Evolutionary conservation across 768 basidiomycete species (phyloP).

Genomic region (Tylopilus intermedius): DNA sequence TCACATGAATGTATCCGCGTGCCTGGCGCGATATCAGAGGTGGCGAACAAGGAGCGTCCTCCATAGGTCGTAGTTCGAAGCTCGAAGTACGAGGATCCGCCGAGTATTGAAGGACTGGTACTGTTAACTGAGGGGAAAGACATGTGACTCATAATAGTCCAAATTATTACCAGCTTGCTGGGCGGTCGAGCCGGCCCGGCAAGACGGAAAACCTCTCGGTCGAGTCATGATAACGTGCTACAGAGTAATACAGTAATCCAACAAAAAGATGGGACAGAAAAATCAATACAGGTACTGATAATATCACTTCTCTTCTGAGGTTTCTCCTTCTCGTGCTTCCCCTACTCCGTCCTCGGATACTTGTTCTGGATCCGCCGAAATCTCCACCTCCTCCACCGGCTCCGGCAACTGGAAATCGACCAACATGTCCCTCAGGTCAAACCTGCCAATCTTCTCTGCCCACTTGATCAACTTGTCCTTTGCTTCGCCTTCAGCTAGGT

Average conservation of each 20-base stretch:
- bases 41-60: constrained; percentile 52
- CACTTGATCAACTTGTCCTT: constrained; percentile 15
- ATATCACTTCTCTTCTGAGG: constrained; percentile 3
- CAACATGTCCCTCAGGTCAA: constrained; percentile 22
- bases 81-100: constrained; percentile 14
- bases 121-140: not conserved
- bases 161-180: not conserved
- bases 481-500: constrained; percentile 14
- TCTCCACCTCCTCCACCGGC: constrained; percentile 9
- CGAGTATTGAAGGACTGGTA: not conserved
- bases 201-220: not conserved
- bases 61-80: constrained; percentile 39
- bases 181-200: no score
- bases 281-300: not conserved
- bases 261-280: not conserved
- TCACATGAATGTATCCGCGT: constrained; percentile 41
- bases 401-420: constrained; percentile 15
- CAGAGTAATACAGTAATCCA: not conserved
- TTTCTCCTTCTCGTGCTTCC: constrained; percentile 4
- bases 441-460: constrained; percentile 19
- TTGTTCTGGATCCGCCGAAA: not conserved
- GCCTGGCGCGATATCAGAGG: constrained; percentile 36
- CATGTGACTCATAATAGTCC: constrained; percentile 10
- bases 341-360: not conserved
- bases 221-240: not conserved